A percentile compares a stretch with the other conserved stretches of the same genome.
Conservation (phyloP, 768 basidiomycete species). For the Omphalotus guepiniiformis region DNA sequence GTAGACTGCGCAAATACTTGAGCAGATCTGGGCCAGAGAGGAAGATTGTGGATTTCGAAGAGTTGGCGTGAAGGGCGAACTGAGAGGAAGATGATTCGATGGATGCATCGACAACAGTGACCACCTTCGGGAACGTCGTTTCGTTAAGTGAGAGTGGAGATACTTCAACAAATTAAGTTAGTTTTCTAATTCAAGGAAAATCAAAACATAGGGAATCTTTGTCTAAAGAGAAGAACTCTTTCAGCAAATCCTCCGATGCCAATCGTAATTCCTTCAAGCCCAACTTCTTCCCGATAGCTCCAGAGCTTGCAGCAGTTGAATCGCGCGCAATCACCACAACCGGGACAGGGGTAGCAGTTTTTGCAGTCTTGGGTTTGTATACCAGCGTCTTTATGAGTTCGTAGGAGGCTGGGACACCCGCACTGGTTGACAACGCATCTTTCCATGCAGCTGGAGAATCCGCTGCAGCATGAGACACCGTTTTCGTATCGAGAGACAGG, state of each 20-base stretch:
- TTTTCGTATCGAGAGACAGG: constrained; percentile 52
- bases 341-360: constrained; percentile 77
- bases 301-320: constrained; percentile 77
- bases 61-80: constrained; percentile 74
- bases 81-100: constrained; percentile 63
- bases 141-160: constrained; percentile 73
- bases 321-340: constrained; percentile 86
- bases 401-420: constrained; percentile 52
- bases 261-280: constrained; percentile 84
- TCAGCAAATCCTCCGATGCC: constrained; percentile 81
- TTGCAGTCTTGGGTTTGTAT: constrained; percentile 97
- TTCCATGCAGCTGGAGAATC: constrained; percentile 76
- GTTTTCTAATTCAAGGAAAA: constrained; percentile 7
- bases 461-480: constrained; percentile 56
- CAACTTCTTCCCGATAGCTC: constrained; percentile 71
- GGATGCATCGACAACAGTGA: constrained; percentile 74
- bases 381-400: constrained; percentile 85
- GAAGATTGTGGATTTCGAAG: constrained; percentile 71
- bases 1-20: constrained; percentile 66
- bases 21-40: constrained; percentile 73
- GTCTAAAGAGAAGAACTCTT: constrained; percentile 77
- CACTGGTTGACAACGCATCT: constrained; percentile 54
- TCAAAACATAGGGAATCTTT: constrained; percentile 78
- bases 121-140: constrained; percentile 62
- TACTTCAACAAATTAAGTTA: constrained; percentile 42